A percentile compares a stretch with the other conserved stretches of the same genome.
These are phyloP conservation scores for Dioscorea zingiberensis DNA, from an alignment of 106 monocot species.

Conservation along the genomic window DNA sequence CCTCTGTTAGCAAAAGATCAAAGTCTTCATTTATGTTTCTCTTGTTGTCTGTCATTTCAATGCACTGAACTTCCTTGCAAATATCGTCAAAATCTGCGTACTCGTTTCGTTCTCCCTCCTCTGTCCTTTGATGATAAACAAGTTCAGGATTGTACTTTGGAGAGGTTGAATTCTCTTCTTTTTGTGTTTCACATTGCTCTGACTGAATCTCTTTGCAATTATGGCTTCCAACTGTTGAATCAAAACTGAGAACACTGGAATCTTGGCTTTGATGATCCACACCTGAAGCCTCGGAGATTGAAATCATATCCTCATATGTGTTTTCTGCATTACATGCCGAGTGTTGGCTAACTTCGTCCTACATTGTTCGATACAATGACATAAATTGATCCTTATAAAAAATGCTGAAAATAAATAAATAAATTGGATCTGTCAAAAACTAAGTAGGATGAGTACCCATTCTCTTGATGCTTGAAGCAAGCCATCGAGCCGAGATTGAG, in stretches of 20 bases:
- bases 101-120: constrained; percentile 13
- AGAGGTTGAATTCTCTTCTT: not conserved
- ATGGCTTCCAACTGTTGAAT: constrained; percentile 10
- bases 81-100: constrained; percentile 41
- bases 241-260: constrained; percentile 12
- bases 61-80: constrained; percentile 81
- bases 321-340: constrained; percentile 18
- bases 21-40: no score
- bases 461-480: constrained; percentile 50
- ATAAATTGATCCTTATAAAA: not conserved
- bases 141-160: constrained; percentile 1
- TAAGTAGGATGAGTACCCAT: constrained; percentile 35
- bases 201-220: constrained; percentile 3
- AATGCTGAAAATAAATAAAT: not conserved
- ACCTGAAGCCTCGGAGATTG: constrained; percentile 41
- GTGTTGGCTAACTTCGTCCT: constrained; percentile 30
- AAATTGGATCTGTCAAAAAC: not conserved
- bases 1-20: constrained; percentile 19
- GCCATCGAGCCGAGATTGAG: constrained; percentile 72
- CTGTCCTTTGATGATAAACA: constrained; percentile 4
- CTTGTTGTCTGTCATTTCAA: constrained; percentile 49
- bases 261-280: constrained; percentile 33
- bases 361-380: constrained; percentile 4
- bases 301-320: constrained; percentile 45
- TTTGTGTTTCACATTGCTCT: constrained; percentile 3